Evolutionary conservation across 495 filamentous ascomycete genomes (phyloP), one percentile per base, ranked within the genome.

Genomic region (Aspergillus carlsbadensis): DNA sequence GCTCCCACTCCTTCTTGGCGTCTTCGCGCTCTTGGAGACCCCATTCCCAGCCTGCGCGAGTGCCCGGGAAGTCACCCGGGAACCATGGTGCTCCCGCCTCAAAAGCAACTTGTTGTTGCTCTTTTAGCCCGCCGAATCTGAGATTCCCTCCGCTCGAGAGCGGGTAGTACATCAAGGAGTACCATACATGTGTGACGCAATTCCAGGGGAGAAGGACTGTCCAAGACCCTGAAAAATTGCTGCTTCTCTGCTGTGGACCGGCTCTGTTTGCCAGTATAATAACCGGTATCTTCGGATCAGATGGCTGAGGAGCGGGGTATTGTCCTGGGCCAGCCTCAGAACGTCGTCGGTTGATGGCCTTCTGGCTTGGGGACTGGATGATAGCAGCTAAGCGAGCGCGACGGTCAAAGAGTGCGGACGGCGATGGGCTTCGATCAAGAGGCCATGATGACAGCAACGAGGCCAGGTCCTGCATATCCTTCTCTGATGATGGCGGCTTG

Each of bases 151-250:
- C 89, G 10, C 85, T 87, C 3, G 88, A 90, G 1, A 95, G 76
- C 0, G 92, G 91, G 64, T 89, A 93, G 64, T 89, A 89, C 82
- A 96, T 87, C 11, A 98, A 63, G 14, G 83, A 80, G 63, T 93
- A 89, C 94, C 94, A 98, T 34, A 98, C 73, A 1, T 91, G 85
- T 18, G 80, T 70, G 26, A 97, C 87, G 60, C 91, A 96, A 64
- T 91, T 93, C 92, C 94, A 98, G 0, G 94, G 94, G 3, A 94
- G 75, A 29, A 98, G 78, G 1, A 98, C 62, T 1, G 88, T 95
- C 92, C 92, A 98, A 1, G 77, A 84, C 0, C 88, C 87, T 42
- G 87, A 85, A 10, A 76, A 74, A n/a, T 74, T 74, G 48, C 51
- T 73, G 43, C 61, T 62, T 21, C 61, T 75, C 6, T 62, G 54